These are phyloP conservation scores for Turnera subulata DNA, from an alignment of 345 rosid species.

Conservation along the genomic window DNA sequence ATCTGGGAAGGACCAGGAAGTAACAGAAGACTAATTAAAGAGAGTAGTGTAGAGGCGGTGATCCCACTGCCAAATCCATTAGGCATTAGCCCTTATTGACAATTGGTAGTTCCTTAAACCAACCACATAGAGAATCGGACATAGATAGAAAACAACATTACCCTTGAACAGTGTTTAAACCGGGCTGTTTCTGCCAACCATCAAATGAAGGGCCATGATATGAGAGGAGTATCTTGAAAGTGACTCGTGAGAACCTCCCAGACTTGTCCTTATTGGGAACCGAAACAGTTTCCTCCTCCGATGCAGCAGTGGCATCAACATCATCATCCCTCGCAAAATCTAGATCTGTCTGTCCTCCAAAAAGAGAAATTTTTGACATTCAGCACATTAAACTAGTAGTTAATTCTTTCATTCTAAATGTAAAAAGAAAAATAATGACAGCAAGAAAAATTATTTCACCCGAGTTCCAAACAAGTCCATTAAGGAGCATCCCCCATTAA, in stretches of 20 bases:
- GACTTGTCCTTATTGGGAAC: conserved; percentile 32
- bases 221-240: conserved; percentile 72
- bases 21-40: too few species aligned
- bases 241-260: conserved; percentile 81
- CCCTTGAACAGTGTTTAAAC: conserved; percentile 82
- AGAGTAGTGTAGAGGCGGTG: too few species aligned
- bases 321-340: conserved; percentile 24
- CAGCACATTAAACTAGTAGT: background rate
- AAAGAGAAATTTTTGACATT: conserved; percentile 9
- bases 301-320: conserved; percentile 18
- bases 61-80: too few species aligned
- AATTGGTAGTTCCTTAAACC: too few species aligned
- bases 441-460: conserved; percentile 20
- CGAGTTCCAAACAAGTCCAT: conserved; percentile 43
- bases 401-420: background rate
- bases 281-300: conserved; percentile 17
- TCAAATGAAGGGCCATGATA: conserved; percentile 82
- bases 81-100: too few species aligned
- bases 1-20: too few species aligned
- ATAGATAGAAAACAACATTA: conserved; percentile 19
- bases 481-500: conserved; percentile 41
- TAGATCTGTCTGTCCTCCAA: conserved; percentile 27
- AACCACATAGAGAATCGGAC: too few species aligned
- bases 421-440: background rate
- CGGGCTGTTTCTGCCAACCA: conserved; percentile 98